A percentile compares a stretch with the other conserved stretches of the same genome.
Conservation (phyloP, 176 grass and related monocot genomes). For the Eragrostis nindensis region DNA sequence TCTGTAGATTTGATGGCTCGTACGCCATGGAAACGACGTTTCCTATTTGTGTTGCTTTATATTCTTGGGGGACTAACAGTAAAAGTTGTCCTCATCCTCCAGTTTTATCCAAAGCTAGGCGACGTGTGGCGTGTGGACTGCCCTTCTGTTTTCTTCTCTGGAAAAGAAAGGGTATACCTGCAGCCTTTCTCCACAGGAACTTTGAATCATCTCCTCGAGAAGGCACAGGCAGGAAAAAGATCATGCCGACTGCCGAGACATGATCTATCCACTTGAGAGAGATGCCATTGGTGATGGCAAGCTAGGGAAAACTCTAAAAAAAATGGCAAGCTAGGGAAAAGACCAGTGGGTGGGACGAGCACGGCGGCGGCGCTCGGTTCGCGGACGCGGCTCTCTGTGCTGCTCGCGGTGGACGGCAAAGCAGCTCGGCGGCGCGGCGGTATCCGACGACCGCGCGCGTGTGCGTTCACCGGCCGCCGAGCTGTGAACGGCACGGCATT, state of each 20-base stretch:
- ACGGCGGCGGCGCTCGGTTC: not conserved
- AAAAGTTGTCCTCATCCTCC: constrained; percentile 42
- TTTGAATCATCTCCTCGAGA: constrained; percentile 42
- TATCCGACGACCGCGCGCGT: no score
- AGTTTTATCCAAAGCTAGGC: constrained; percentile 42
- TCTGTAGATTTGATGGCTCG: constrained; percentile 37
- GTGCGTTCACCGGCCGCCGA: not conserved
- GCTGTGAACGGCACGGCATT: not conserved
- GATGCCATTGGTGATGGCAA: not conserved
- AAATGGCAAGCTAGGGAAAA: no score
- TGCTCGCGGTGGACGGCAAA: not conserved
- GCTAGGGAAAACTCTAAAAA: no score
- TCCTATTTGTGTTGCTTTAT: constrained; percentile 39
- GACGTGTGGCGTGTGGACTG: constrained; percentile 29
- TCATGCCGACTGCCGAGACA: constrained; percentile 17
- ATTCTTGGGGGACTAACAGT: constrained; percentile 33
- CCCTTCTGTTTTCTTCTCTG: constrained; percentile 43
- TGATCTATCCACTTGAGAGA: not conserved
- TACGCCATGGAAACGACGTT: constrained; percentile 42
- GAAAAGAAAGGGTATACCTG: constrained; percentile 37
- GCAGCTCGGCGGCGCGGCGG: not conserved
- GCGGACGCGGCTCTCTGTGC: not conserved
- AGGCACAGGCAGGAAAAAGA: constrained; percentile 18
- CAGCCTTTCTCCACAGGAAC: constrained; percentile 54
- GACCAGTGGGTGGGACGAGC: not conserved